Percentiles rank a stretch among this genome's conserved stretches.
phyloP scores from a whole-genome alignment of 306 rosid species.

The Castanea sativa region DNA sequence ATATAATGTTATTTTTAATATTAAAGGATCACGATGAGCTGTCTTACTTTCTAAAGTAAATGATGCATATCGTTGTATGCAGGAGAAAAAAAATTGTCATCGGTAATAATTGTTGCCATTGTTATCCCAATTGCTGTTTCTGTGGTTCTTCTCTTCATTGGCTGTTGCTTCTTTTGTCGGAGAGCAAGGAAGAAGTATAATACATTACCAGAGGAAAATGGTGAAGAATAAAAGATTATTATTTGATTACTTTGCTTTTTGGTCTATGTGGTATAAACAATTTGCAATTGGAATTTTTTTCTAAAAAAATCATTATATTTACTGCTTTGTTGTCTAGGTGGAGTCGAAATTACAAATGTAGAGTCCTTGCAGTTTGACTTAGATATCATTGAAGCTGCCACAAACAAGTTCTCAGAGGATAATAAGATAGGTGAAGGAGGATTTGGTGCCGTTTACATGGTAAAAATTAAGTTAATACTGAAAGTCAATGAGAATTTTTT shows the following conservation, averaged over 20 bases:
- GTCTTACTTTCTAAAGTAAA: too few relatives aligned
- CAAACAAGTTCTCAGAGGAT: conserved; percentile 19
- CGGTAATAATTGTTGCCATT: conserved; percentile 17
- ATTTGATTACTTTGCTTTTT: background rate
- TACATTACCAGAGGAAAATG: conserved; percentile 14
- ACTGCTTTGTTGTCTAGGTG: conserved; percentile 9
- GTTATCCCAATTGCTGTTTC: background rate
- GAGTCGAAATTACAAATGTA: background rate
- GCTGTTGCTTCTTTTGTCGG: conserved; percentile 14
- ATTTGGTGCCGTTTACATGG: conserved; percentile 32
- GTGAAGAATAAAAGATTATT: conserved; percentile 8
- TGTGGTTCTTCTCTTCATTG: conserved; percentile 8
- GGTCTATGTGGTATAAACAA: too few relatives aligned
- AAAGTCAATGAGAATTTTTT: background rate
- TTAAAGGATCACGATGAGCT: too few relatives aligned
- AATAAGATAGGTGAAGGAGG: conserved; percentile 31
- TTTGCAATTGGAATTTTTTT: background rate
- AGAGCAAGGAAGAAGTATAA: conserved; percentile 9
- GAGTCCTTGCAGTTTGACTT: conserved; percentile 25
- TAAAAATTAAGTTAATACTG: background rate
- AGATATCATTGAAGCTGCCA: conserved; percentile 17
- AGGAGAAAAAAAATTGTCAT: conserved; percentile 16
- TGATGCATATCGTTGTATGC: background rate
- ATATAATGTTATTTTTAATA: too few relatives aligned
- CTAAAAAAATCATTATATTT: background rate